A percentile compares a stretch with the other conserved stretches of the same genome.
Evolutionary conservation across 2,329 filamentous ascomycete species (phyloP).

Genomic region (Verticillium zaregamsianum): DNA sequence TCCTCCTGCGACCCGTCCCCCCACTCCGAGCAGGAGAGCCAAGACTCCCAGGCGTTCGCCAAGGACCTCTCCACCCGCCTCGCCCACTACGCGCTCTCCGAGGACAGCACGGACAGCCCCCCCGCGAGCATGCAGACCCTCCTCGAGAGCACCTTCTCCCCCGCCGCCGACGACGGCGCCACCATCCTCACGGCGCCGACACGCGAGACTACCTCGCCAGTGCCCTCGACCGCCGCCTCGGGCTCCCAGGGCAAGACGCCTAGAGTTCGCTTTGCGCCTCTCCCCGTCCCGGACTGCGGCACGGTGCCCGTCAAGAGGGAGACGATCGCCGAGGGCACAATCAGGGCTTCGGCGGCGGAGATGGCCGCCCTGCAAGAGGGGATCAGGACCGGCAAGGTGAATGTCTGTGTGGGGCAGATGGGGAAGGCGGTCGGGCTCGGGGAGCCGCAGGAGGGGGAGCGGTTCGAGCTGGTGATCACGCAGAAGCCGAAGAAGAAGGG

Average conservation of each 20-base stretch:
- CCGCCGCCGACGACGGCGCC: not conserved
- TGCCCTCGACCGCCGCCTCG: too few species aligned
- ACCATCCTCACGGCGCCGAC: not conserved
- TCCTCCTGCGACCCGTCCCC: not conserved
- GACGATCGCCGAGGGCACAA: not conserved
- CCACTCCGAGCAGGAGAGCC: not conserved
- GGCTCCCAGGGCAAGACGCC: not conserved
- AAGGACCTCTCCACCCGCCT: not conserved
- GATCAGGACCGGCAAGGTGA: not conserved
- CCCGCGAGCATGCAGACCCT: not conserved
- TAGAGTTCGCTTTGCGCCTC: not conserved
- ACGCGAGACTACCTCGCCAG: not conserved
- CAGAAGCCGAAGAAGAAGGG: not conserved
- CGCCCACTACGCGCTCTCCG: not conserved
- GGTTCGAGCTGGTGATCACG: not conserved
- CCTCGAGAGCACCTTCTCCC: not conserved
- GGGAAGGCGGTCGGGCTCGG: not conserved
- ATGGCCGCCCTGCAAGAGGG: not conserved
- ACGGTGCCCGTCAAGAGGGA: not conserved
- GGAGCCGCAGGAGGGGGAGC: not conserved
- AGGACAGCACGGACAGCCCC: not conserved
- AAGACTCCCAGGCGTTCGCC: not conserved
- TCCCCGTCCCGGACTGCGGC: not conserved
- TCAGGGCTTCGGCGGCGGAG: not conserved
- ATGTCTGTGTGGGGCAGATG: not conserved